phyloP scores from a whole-genome alignment of 2,329 filamentous ascomycete genomes.

The Beauveria medogensis region DNA sequence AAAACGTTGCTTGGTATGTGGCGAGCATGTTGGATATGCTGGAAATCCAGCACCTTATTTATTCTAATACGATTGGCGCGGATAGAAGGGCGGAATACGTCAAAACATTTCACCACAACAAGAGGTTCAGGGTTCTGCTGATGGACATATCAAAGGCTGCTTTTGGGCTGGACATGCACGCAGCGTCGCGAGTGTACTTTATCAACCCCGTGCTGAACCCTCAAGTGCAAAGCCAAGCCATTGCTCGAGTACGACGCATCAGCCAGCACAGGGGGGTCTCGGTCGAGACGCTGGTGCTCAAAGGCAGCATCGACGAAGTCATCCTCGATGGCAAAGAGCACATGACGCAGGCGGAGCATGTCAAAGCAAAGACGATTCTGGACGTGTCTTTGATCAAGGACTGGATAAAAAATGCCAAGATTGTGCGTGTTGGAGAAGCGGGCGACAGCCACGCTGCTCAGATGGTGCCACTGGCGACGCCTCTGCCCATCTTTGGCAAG shows the following conservation, averaged over 20 bases:
- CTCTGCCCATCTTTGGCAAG: constrained; percentile 44
- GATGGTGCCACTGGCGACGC: constrained; percentile 37
- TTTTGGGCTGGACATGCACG: constrained; percentile 77
- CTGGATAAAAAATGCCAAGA: constrained; percentile 48
- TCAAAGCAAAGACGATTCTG: constrained; percentile 46
- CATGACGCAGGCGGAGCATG: constrained; percentile 64
- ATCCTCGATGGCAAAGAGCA: constrained; percentile 65
- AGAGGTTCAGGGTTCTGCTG: constrained; percentile 66
- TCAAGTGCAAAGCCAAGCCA: constrained; percentile 79
- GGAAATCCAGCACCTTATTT: constrained; percentile 55
- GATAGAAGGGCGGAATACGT: constrained; percentile 66
- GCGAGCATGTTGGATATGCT: constrained; percentile 72
- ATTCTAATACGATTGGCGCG: constrained; percentile 54
- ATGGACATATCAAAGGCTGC: constrained; percentile 91
- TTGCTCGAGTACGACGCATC: constrained; percentile 82
- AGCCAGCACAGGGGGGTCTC: constrained; percentile 71
- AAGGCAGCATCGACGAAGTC: constrained; percentile 74
- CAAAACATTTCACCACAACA: constrained; percentile 63
- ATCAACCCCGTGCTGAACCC: constrained; percentile 82
- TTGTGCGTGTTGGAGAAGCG: constrained; percentile 27
- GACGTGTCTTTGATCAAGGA: constrained; percentile 50
- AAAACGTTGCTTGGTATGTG: constrained; percentile 80
- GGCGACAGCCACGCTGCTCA: constrained; percentile 32
- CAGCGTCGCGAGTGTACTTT: constrained; percentile 81
- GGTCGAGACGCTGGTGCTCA: constrained; percentile 79